Base-by-base conservation (phyloP, 345 rosid genomes). In the Raphanus raphanistrum region DNA sequence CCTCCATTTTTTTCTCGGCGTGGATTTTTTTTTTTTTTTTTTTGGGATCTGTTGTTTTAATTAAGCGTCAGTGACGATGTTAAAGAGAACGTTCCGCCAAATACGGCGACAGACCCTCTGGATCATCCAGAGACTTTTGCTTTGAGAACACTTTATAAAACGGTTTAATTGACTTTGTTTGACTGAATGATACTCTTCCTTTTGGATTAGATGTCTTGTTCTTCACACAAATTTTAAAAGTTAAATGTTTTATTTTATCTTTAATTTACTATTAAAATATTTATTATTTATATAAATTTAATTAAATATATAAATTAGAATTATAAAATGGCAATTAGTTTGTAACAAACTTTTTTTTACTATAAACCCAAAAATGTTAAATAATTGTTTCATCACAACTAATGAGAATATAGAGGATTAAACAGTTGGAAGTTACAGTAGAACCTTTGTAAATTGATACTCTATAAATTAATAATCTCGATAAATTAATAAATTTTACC, bases 1-100 rank as follows among this genome's bases (percentile, higher is more conserved):
- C 91, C 81, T 92, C 97, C 98, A 94, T 93, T 78, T 38, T n/a
- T 26, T 57, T 60, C 26, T 5, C 33, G 28, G 26, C 2, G 36
- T 4, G 0, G 15, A 11, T 35, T 35, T 8, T 35, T 38, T 38
- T 38, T 8, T 5, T 2, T 26, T 2, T 13, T 48, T 15, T 0
- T 41, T 13, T 31, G 58, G 59, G 78, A 79, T 67, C 69, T 52
- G 58, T 52, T 52, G 3, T 52, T 50, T 16, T 16, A 21, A 21
- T 28, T 28, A 28, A 2, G 55, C 17, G 55, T 48, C 55, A 48
- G 55, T 59, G 68, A 61, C 35, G 65, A 60, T 35, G 16, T 59
- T 45, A 33, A 67, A 68, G 29, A 25, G 9, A 9, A 10, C 13
- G 6, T 28, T 36, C 64, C 50, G 67, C 6, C 10, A 26, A 36